These are phyloP conservation scores for Tetrapisispora phaffii DNA, from an alignment of 805 yeast species.

Conservation along the genomic window DNA sequence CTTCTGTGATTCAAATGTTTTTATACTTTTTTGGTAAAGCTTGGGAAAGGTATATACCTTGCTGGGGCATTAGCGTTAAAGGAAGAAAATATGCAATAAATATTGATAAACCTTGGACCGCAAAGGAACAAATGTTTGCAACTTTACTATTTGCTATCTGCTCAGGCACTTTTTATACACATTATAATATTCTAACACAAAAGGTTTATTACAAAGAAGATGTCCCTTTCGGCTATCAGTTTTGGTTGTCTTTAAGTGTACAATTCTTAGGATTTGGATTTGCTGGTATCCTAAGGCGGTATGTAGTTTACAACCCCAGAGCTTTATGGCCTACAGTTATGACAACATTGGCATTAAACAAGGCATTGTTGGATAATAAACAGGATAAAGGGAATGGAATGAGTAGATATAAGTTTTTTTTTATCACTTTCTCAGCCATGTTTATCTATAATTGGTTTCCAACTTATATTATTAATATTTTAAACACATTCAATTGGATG, in stretches of 20 bases:
- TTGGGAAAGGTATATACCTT: slow-evolving; percentile 37
- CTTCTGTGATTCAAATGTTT: slow-evolving; percentile 39
- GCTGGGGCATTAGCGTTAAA: slow-evolving; percentile 32
- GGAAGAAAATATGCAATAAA: slow-evolving; percentile 38
- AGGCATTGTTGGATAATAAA: slow-evolving; percentile 32
- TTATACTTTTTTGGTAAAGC: slow-evolving; percentile 38
- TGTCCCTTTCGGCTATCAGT: slow-evolving; percentile 41
- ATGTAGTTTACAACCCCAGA: slow-evolving; percentile 42
- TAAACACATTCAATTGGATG: slow-evolving; percentile 44
- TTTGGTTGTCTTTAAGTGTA: slow-evolving; percentile 43
- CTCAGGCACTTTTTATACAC: slow-evolving; percentile 29
- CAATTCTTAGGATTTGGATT: slow-evolving; percentile 59
- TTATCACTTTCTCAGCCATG: slow-evolving; percentile 26
- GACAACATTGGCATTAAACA: slow-evolving; percentile 41
- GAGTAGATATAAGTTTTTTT: slow-evolving; percentile 29
- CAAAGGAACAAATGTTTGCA: slow-evolving; percentile 57
- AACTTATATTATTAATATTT: slow-evolving; percentile 33
- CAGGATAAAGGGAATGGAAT: slow-evolving; percentile 32
- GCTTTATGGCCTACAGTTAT: slow-evolving; percentile 46
- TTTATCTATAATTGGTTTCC: slow-evolving; percentile 40
- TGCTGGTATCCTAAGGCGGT: slow-evolving; percentile 53
- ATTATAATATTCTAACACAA: slow-evolving; percentile 31
- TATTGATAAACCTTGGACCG: slow-evolving; percentile 52
- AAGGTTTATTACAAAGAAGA: slow-evolving; percentile 24
- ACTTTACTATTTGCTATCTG: slow-evolving; percentile 37